Conservation (phyloP, 164 flowering plant species). For the Aristolochia californica region DNA sequence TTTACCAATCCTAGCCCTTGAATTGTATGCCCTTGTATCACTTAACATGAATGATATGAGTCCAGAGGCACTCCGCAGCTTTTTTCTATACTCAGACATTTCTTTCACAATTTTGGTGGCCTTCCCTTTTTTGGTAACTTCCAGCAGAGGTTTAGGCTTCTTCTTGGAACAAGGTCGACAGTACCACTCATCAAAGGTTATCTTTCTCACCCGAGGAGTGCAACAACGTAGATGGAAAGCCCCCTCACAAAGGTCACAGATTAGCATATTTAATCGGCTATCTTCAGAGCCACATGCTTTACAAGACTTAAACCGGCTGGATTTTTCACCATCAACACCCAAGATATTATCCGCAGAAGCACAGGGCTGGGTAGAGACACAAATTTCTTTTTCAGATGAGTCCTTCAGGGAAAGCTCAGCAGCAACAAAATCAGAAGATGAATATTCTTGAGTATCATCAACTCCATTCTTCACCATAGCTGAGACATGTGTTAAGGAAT, state of each 20-base stretch:
- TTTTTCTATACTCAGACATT: slow-evolving; percentile 17
- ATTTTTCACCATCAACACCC: slow-evolving; percentile 7
- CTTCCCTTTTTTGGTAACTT: slow-evolving; percentile 10
- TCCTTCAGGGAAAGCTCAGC: slow-evolving; percentile 16
- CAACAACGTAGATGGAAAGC: slow-evolving; percentile 13
- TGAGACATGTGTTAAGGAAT: slow-evolving; percentile 22
- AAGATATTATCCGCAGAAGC: slow-evolving; percentile 9
- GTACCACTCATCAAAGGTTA: slow-evolving; percentile 11
- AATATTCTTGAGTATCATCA: slow-evolving; percentile 56
- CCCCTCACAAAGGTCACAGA: slow-evolving; percentile 11
- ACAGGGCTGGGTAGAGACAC: slow-evolving; percentile 19
- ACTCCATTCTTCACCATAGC: slow-evolving; percentile 28
- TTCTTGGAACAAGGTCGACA: slow-evolving; percentile 6
- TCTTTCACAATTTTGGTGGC: slow-evolving; percentile 13
- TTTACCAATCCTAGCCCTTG: slow-evolving; percentile 70
- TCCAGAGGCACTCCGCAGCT: slow-evolving; percentile 16
- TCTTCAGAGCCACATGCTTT: slow-evolving; percentile 7
- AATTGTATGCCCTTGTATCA: slow-evolving; percentile 42
- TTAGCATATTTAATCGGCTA: slow-evolving; percentile 8
- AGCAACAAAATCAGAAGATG: slow-evolving; percentile 47
- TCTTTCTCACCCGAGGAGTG: slow-evolving; percentile 5
- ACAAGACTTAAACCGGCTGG: slow-evolving; percentile 26
- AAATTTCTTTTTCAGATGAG: slow-evolving; percentile 44
- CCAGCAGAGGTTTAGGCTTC: slow-evolving; percentile 18
- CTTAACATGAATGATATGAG: slow-evolving; percentile 50